These are phyloP conservation scores for Pezizomycotina sp. DNA, from an alignment of 2,329 filamentous ascomycete genomes.

Conservation along the genomic window DNA sequence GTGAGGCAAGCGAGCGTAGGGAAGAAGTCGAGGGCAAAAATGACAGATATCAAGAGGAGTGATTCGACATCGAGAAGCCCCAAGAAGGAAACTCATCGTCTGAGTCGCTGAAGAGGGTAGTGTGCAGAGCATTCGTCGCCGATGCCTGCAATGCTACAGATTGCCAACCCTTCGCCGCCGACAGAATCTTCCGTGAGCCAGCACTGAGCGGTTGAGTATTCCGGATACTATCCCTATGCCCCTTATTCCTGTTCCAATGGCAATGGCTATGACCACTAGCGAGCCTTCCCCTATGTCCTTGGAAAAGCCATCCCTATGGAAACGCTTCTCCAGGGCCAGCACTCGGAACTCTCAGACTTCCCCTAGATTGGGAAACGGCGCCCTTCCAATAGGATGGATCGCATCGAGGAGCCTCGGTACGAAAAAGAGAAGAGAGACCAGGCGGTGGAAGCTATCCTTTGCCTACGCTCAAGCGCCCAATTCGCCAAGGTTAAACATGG, in stretches of 20 bases:
- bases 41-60: slow-evolving; percentile 35
- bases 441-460: not conserved
- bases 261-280: too few species aligned
- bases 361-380: not conserved
- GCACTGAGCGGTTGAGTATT: too few species aligned
- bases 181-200: too few species aligned
- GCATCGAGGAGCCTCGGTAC: not conserved
- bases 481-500: slow-evolving; percentile 64
- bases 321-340: slow-evolving; percentile 1
- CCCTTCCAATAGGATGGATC: not conserved
- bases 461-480: slow-evolving; percentile 5
- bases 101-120: too few species aligned
- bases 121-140: too few species aligned
- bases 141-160: too few species aligned
- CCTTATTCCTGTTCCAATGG: too few species aligned
- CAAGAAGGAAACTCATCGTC: slow-evolving; percentile 8
- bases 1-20: slow-evolving; percentile 47
- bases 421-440: not conserved
- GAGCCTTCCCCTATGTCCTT: slow-evolving; percentile 10
- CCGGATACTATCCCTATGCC: too few species aligned
- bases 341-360: slow-evolving; percentile 4
- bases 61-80: slow-evolving; percentile 23
- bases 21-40: slow-evolving; percentile 42
- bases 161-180: too few species aligned
- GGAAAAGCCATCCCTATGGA: slow-evolving; percentile 20